Evolutionary conservation across 345 rosid species (phyloP).

Genomic region (Eucalyptus brandiana): DNA sequence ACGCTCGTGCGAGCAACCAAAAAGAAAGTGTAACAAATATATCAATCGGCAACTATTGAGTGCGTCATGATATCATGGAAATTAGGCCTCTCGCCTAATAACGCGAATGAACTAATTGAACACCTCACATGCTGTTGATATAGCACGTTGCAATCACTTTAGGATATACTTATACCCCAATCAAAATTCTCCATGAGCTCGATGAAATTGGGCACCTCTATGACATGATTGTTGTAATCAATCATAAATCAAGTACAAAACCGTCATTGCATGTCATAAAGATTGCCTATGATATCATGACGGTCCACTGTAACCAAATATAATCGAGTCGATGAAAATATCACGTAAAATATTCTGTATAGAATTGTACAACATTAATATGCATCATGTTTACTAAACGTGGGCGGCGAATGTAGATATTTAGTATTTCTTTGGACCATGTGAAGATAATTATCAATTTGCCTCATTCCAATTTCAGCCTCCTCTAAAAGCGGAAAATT

Average conservation of each 20-base stretch:
- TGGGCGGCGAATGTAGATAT: no score
- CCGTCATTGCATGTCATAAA: not conserved
- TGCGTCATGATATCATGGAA: not conserved
- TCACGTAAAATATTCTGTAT: accelerated
- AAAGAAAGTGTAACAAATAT: not conserved
- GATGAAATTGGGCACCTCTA: not conserved
- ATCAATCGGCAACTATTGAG: not conserved
- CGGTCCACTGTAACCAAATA: accelerated
- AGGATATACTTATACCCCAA: not conserved
- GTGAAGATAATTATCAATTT: not conserved
- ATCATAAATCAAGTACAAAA: not conserved
- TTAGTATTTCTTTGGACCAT: not conserved
- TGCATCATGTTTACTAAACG: accelerated
- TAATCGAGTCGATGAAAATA: not conserved
- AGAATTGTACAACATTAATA: not conserved
- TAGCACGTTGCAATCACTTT: not conserved
- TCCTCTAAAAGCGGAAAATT: not conserved
- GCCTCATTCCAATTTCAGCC: not conserved
- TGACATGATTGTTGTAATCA: not conserved
- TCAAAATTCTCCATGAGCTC: not conserved
- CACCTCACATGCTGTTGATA: not conserved
- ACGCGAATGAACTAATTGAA: not conserved
- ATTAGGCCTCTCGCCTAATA: not conserved
- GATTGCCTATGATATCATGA: not conserved
- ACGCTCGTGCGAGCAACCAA: not conserved